Percentiles rank a stretch among this genome's conserved stretches.
phyloP scores from a whole-genome alignment of 169 alveolate genomes.

The Condylostoma magnum region DNA sequence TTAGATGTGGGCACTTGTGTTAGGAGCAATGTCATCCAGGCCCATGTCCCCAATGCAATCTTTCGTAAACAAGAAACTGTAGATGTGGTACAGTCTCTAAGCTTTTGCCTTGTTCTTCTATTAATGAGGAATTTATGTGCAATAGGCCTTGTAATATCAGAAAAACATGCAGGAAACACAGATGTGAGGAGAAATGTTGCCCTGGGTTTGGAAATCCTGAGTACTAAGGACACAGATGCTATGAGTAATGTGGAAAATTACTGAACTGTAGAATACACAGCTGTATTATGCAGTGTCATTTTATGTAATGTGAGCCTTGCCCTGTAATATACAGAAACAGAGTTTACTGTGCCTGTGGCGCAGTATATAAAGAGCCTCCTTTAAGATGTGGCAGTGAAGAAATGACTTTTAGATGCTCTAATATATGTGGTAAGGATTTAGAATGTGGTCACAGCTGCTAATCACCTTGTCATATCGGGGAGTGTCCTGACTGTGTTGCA shows the following conservation, averaged over 20 bases:
- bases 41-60: slow-evolving; percentile 71
- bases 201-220: slow-evolving; percentile 59
- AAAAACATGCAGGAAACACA: slow-evolving; percentile 81
- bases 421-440: slow-evolving; percentile 52
- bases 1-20: slow-evolving; percentile 76
- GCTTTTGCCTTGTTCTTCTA: slow-evolving; percentile 62
- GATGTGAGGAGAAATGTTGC: slow-evolving; percentile 83
- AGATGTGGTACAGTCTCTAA: slow-evolving; percentile 62
- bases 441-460: slow-evolving; percentile 82
- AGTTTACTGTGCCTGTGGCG: slow-evolving; percentile 80
- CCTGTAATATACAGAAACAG: slow-evolving; percentile 66
- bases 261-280: slow-evolving; percentile 80
- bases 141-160: slow-evolving; percentile 69
- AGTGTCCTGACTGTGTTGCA: slow-evolving; percentile 78
- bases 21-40: slow-evolving; percentile 62
- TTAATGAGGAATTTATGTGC: slow-evolving; percentile 58
- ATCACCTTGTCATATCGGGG: slow-evolving; percentile 71
- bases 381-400: slow-evolving; percentile 70
- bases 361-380: slow-evolving; percentile 77
- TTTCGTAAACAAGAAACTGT: slow-evolving; percentile 64
- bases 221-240: slow-evolving; percentile 79
- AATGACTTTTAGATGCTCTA: slow-evolving; percentile 51
- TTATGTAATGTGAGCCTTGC: slow-evolving; percentile 83
- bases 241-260: slow-evolving; percentile 73
- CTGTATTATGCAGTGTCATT: slow-evolving; percentile 82